Base-by-base conservation (phyloP, 805 yeast genomes). In the Cyberlindnera misumaiensis region DNA sequence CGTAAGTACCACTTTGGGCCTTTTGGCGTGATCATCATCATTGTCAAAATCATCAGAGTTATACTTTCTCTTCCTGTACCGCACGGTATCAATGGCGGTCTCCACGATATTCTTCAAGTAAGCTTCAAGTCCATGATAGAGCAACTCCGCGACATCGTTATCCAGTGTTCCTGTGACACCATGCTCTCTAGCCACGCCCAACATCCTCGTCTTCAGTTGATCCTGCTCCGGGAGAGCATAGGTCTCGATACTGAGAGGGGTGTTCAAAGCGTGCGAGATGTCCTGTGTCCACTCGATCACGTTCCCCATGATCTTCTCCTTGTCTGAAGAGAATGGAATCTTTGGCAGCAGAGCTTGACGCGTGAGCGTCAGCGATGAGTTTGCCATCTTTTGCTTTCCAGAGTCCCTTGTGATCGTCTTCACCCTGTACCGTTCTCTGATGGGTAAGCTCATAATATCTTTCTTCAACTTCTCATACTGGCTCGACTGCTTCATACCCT, bases 241-340 rank as follows among this genome's bases (percentile, higher is more conserved):
- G 28, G 75, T 68, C 48, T 90, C 95, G 1, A 84, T 67, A 2
- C 90, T 73, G 27, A 89, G 67, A 4, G 93, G 90, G 2, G 93
- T 75, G 48, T 84, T 87, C 39, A 86, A 73, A 4, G 93, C 94
- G 52, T 82, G 88, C 38, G 82, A 72, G 13, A 93, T 85, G 55
- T 93, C 97, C 58, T 89, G 96, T 16, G 94, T 86, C 90, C 96
- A 88, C 49, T 82, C 82, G 24, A 79, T 72, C 26, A 85, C 72
- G 48, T 74, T 75, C 39, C 57, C 56, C 4, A 44, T 25, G 14
- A 27, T 28, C 29, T 45, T 50, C n/a, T 51, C 59, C 34, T 61
- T 60, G 32, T 59, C 64, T 29, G 36, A 52, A 9, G 74, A 78
- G 55, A 80, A 77, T 4, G 98, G 98, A 16, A 90, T 79, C 51